Evolutionary conservation across 148 eudicot species (phyloP).

Genomic region (Persicaria maculosa): DNA sequence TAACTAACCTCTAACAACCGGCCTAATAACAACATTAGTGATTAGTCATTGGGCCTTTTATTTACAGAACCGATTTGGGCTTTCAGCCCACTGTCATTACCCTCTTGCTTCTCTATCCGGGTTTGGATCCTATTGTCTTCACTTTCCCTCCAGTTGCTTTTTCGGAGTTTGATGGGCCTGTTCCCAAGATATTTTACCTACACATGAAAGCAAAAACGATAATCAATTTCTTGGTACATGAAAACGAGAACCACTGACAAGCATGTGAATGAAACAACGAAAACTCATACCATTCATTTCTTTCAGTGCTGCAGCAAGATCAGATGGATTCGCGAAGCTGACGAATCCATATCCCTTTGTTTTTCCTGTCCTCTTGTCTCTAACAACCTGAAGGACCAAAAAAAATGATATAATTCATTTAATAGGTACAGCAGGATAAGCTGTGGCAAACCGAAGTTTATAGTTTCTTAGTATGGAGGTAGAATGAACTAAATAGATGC

Average conservation of each 20-base stretch:
- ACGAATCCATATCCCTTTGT: conserved; percentile 91
- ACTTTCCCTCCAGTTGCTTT: conserved; percentile 98
- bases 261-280: not conserved
- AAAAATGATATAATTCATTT: not conserved
- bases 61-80: too few species aligned
- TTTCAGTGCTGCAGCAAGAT: conserved; percentile 71
- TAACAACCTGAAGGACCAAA: conserved; percentile 50
- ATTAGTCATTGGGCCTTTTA: too few species aligned
- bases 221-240: not conserved
- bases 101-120: too few species aligned
- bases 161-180: conserved; percentile 86
- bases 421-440: not conserved
- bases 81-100: too few species aligned
- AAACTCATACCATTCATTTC: conserved; percentile 75
- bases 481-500: not conserved
- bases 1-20: too few species aligned
- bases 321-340: conserved; percentile 74
- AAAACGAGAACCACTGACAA: not conserved
- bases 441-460: not conserved
- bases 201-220: not conserved
- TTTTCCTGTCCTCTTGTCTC: conserved; percentile 93
- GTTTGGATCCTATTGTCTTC: too few species aligned
- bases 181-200: conserved; percentile 98
- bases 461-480: not conserved
- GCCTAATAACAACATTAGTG: too few species aligned